These are phyloP conservation scores for Agrostemma githago DNA, from an alignment of 148 eudicot genomes.

Conservation along the genomic window DNA sequence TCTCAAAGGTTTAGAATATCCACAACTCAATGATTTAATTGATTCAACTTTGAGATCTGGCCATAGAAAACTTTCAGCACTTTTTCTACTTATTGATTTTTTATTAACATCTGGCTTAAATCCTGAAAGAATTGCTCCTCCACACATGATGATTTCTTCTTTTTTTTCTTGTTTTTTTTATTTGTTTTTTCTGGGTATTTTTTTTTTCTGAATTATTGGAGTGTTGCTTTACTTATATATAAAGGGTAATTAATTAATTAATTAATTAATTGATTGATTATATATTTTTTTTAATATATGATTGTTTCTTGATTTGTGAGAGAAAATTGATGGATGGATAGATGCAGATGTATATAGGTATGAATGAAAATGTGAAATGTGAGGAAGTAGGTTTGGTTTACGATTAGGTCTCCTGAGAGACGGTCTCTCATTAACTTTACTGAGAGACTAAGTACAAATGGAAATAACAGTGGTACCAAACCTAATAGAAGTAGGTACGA, in stretches of 20 bases:
- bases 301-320: no score
- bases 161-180: neutral
- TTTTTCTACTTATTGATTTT: neutral
- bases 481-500: no score
- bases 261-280: no score
- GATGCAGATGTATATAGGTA: no score
- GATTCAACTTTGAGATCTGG: constrained; percentile 7
- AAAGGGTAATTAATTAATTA: neutral
- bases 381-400: no score
- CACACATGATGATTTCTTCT: constrained; percentile 20
- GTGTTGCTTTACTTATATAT: neutral
- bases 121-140: constrained; percentile 21
- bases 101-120: constrained; percentile 1
- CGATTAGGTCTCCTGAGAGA: no score
- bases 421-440: no score
- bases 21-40: neutral
- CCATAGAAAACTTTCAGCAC: constrained; percentile 4
- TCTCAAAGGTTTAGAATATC: neutral
- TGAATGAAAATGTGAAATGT: no score
- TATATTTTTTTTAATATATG: no score
- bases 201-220: neutral
- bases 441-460: no score
- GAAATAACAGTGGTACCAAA: no score
- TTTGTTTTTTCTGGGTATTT: neutral
- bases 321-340: no score